Conservation (phyloP, 1,284 basidiomycete genomes). For the Bjerkandera adusta region DNA sequence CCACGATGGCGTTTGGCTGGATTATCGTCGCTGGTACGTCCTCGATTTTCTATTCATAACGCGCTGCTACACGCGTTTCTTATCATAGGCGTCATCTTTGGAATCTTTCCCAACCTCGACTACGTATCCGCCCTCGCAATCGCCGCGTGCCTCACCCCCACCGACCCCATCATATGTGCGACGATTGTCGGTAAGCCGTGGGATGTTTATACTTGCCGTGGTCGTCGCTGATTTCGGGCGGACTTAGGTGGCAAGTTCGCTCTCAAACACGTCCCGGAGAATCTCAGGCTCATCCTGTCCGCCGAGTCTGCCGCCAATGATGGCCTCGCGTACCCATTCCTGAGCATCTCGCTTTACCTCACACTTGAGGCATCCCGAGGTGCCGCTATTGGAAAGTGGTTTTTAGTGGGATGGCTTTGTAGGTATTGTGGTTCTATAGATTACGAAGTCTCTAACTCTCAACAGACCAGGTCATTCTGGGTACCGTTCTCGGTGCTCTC, state of each 20-base stretch:
- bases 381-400: conserved; percentile 74
- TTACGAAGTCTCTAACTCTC: conserved; percentile 29
- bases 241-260: conserved; percentile 89
- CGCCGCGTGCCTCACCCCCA: conserved; percentile 89
- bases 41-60: conserved; percentile 2
- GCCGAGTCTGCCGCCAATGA: conserved; percentile 90
- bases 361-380: conserved; percentile 65
- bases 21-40: conserved; percentile 61
- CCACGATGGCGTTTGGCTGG: conserved; percentile 82
- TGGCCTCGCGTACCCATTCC: conserved; percentile 90
- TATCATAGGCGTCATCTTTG: conserved; percentile 45
- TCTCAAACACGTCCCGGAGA: conserved; percentile 79
- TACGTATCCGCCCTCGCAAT: conserved; percentile 78
- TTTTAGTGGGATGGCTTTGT: conserved; percentile 82
- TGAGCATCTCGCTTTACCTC: conserved; percentile 86
- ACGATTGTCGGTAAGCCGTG: conserved; percentile 50
- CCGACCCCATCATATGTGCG: conserved; percentile 81
- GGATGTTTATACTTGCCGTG: conserved; percentile 8
- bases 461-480: conserved; percentile 85
- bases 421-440: conserved; percentile 77
- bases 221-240: conserved; percentile 42
- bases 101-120: conserved; percentile 66
- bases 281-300: conserved; percentile 79
- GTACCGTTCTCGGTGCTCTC: conserved; percentile 72
- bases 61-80: neutral